Percentiles rank a stretch among this genome's conserved stretches.
Conservation (phyloP, 2,329 filamentous ascomycete species). For the Fusarium irregulare region DNA sequence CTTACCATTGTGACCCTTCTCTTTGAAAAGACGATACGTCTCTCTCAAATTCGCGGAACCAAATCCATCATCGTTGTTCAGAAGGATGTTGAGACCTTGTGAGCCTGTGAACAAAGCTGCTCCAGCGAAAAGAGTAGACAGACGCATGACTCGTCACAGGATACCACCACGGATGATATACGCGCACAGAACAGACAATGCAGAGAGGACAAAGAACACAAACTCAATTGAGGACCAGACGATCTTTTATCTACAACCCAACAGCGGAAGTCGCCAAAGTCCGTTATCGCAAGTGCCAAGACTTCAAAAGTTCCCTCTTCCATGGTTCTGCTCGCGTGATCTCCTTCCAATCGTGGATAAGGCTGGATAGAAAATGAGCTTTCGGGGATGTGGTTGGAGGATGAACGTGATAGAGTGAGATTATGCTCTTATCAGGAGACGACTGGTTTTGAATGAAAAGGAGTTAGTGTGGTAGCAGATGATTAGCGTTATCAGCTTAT, state of each 20-base stretch:
- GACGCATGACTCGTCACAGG: no score
- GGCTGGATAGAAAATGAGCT: background rate
- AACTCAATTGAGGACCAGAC: conserved; percentile 7
- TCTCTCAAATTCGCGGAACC: conserved; percentile 48
- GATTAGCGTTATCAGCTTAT: background rate
- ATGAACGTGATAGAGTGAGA: rapidly evolving
- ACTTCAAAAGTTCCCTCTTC: conserved; percentile 24
- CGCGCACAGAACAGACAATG: no score
- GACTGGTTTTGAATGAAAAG: no score
- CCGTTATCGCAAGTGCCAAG: conserved; percentile 31
- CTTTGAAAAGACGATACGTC: conserved; percentile 47
- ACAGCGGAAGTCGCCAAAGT: conserved; percentile 11
- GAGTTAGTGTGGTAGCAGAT: background rate
- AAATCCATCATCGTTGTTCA: conserved; percentile 50
- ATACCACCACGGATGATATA: no score
- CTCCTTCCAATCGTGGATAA: conserved; percentile 31
- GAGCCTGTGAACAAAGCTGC: conserved; percentile 28
- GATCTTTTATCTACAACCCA: conserved; percentile 21
- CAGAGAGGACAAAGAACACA: background rate
- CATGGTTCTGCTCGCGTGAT: conserved; percentile 16
- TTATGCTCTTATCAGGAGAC: background rate
- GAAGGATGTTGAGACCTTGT: conserved; percentile 46
- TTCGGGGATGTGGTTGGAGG: background rate
- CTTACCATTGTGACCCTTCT: conserved; percentile 46
- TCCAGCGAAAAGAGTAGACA: conserved; percentile 32